Base-by-base conservation (phyloP, 768 basidiomycete genomes). In the Termitomyces bulborhizus region DNA sequence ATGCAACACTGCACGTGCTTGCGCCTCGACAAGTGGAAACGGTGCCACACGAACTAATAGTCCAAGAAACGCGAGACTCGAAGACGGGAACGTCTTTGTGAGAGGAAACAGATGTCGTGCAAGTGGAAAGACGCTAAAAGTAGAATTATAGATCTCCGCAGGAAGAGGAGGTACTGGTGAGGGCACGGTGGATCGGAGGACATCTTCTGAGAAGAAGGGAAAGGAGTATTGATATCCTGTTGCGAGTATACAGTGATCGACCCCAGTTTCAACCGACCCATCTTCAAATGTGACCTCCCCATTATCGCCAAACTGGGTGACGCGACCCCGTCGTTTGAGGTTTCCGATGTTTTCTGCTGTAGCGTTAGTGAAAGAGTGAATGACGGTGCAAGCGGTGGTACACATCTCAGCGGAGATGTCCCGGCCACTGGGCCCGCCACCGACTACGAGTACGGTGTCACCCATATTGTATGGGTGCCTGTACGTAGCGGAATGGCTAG, bases 1-100 rank as follows among this genome's bases (percentile, higher is more conserved):
- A 24, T 74, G 73, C 21, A 84, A 66, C 6, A 82, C 75, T 2
- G 83, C 85, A 0, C 78, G 80, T 0, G 86, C 85, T 69, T 96
- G 94, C 0, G 81, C 82, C 68, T 97, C 91, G 46, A 86, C 74
- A 0, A 93, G 63, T 1, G 90, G 92, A 56, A 95, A 79, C 3
- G 93, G 93, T 0, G 77, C 77, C 24, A 90, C 82, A 34, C 73
- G 71, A 27, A 74, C 65, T 1, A 75, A 74, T 11, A 91, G 77
- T 2, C 88, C 82, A 49, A 88, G 71, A 67, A 93, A 90, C 8
- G 82, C 86, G 40, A 90, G 63, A 4, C 77, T 77, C 1, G 74
- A 64, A 1, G 75, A 71, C 1, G 75, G 84, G 63, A 72, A 77
- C 44, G 61, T 55, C 36, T 61, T 55, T 42, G 74, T 76, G 56